These are phyloP conservation scores for Berkeleyomyces rouxiae DNA, from an alignment of 2,329 filamentous ascomycete species.

Conservation along the genomic window DNA sequence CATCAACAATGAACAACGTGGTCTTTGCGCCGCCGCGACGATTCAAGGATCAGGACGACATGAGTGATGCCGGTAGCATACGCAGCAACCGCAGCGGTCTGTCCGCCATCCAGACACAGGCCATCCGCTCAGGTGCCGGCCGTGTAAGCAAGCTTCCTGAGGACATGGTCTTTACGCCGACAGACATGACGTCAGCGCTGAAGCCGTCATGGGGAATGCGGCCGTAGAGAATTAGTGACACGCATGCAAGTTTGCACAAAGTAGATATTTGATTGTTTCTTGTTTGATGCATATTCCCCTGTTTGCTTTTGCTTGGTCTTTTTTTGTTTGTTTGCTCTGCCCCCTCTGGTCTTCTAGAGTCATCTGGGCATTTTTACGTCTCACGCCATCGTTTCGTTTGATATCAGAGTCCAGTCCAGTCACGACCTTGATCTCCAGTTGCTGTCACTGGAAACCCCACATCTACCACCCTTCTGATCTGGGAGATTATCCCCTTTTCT, in stretches of 20 bases:
- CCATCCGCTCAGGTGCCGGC: constrained; percentile 69
- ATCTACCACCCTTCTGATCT: neutral
- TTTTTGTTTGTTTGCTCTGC: neutral
- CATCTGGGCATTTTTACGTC: neutral
- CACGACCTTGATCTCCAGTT: neutral
- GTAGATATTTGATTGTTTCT: constrained; percentile 8
- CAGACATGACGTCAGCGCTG: constrained; percentile 44
- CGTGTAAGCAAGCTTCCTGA: constrained; percentile 71
- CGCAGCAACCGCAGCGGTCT: constrained; percentile 53
- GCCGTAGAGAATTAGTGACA: constrained; percentile 18
- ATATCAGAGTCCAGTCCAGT: neutral
- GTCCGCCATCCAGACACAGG: constrained; percentile 49
- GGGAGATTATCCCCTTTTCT: neutral
- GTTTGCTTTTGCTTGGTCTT: constrained; percentile 6
- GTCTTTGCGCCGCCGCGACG: constrained; percentile 68
- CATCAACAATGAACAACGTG: constrained; percentile 57
- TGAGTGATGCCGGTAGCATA: constrained; percentile 52
- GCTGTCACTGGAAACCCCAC: neutral
- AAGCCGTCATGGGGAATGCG: constrained; percentile 45
- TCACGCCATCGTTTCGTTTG: neutral
- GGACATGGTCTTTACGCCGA: constrained; percentile 62
- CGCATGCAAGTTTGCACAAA: constrained; percentile 3
- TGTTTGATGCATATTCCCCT: constrained; percentile 7
- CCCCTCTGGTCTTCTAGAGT: neutral
- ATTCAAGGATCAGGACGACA: constrained; percentile 44